Evolutionary conservation across 2,329 filamentous ascomycete species (phyloP), one percentile per base, ranked within the genome.

Genomic region (Xylariaceae sp.): DNA sequence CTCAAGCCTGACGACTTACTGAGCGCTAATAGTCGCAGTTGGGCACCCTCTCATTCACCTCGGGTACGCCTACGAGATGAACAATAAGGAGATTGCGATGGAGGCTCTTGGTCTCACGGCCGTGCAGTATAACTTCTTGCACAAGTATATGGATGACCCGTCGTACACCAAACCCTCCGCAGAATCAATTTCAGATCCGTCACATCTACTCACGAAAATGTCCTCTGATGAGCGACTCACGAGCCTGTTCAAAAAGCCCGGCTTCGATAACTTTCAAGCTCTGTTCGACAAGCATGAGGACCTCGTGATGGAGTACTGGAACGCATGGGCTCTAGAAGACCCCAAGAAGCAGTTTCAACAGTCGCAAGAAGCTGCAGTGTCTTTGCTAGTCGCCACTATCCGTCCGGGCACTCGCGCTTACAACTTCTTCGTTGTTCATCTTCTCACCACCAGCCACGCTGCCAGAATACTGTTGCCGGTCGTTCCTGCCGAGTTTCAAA

Each of bases 1-100:
- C 17, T 39, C 19, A 48, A 47, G 16, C 36, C 13, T 44, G 42
- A 59, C 28, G 14, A 45, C 49, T 50, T 12, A 9, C 40, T 17
- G 41, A 45, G 18, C 42, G 53, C 69, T 75, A 47, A 73, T 59
- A 46, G 22, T 50, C 22, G 5, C 58, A 93, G 89, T 96, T 55
- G 93, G 88, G 16, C 90, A 97, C 63, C 89, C 93, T 1, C 76
- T 97, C n/a, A 94, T 97, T 53, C 94, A 97, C 64, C 79, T 99
- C 2, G 92, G 85, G n/a, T 97, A 96, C 67, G 94, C 91, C 10
- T 93, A 88, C 66, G 93, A 99, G 73, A 78, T 97, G 62, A 83
- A 89, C 56, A 94, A 82, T 61, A 88, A 87, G 53, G 93, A 95
- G 58, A 69, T 97, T 17, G 92, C 86, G 44, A 94, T 96, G 71